phyloP scores from a whole-genome alignment of 495 filamentous ascomycete species.

The Trichoderma gamsii region DNA sequence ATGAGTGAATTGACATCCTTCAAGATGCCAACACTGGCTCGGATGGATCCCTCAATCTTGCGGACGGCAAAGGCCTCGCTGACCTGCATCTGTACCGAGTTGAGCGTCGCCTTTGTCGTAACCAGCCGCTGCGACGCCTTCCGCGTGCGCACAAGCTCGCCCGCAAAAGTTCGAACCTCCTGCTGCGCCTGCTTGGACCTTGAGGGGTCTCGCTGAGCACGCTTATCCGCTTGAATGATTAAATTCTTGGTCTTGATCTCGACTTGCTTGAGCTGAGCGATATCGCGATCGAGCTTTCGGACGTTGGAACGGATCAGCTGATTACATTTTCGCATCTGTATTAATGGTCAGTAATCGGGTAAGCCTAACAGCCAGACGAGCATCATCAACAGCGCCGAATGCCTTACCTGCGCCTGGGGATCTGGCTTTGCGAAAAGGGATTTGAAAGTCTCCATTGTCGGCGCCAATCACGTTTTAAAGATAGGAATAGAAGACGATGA shows the following conservation, averaged over 20 bases:
- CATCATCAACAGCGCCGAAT: not conserved
- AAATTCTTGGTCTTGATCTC: conserved; percentile 81
- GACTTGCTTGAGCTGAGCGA: conserved; percentile 61
- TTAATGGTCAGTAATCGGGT: not conserved
- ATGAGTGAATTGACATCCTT: conserved; percentile 89
- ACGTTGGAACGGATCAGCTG: conserved; percentile 81
- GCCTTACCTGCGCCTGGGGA: conserved; percentile 75
- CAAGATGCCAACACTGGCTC: conserved; percentile 86
- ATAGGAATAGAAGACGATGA: not conserved
- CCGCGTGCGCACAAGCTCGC: conserved; percentile 78
- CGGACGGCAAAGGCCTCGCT: conserved; percentile 92
- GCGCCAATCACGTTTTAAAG: not conserved
- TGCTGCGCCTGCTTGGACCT: conserved; percentile 67
- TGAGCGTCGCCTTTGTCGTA: conserved; percentile 85
- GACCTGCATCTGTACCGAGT: conserved; percentile 95
- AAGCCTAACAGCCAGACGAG: conserved; percentile 9
- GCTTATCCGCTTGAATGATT: conserved; percentile 72
- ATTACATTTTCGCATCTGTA: conserved; percentile 92
- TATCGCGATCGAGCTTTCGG: conserved; percentile 92
- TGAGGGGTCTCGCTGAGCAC: conserved; percentile 69
- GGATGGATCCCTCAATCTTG: conserved; percentile 92
- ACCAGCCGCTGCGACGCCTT: conserved; percentile 64
- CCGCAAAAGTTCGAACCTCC: conserved; percentile 80
- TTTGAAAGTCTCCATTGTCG: conserved; percentile 77
- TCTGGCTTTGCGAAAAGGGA: conserved; percentile 87